Conservation (phyloP, 2,329 filamentous ascomycete species). For the Fusarium denticulatum region DNA sequence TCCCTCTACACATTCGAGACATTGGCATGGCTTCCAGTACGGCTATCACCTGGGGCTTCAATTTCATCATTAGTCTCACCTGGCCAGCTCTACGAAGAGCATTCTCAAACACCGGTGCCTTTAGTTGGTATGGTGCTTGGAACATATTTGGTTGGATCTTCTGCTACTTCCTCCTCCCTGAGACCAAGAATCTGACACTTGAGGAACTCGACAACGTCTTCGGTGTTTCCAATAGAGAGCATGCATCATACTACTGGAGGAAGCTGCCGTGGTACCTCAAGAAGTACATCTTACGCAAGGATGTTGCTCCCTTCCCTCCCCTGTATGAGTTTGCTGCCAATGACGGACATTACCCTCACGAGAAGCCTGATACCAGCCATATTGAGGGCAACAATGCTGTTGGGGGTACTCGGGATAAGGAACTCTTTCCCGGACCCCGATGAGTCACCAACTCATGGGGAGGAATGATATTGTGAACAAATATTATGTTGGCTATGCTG, state of each 20-base stretch:
- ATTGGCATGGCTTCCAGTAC: constrained; percentile 63
- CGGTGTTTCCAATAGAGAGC: constrained; percentile 45
- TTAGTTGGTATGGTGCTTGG: constrained; percentile 53
- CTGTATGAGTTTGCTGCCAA: constrained; percentile 45
- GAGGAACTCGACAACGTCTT: constrained; percentile 50
- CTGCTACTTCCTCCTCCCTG: constrained; percentile 48
- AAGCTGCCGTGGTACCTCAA: constrained; percentile 49
- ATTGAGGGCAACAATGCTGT: background rate
- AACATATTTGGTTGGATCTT: constrained; percentile 49
- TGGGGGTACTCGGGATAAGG: background rate
- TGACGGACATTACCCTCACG: constrained; percentile 25
- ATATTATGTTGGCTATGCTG: rapidly evolving
- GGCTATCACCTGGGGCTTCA: constrained; percentile 54
- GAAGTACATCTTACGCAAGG: constrained; percentile 43
- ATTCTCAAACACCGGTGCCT: constrained; percentile 49
- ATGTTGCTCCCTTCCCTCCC: constrained; percentile 45
- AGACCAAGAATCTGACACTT: constrained; percentile 49
- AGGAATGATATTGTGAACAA: background rate
- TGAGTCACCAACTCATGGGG: background rate
- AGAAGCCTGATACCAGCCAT: constrained; percentile 22
- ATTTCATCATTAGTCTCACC: constrained; percentile 51
- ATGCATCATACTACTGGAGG: constrained; percentile 44
- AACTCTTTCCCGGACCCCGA: background rate
- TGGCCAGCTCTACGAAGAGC: constrained; percentile 42
- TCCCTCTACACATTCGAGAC: constrained; percentile 65